Evolutionary conservation across 129 eudicot genomes (phyloP).

Genomic region (Flaveria bidentis): DNA sequence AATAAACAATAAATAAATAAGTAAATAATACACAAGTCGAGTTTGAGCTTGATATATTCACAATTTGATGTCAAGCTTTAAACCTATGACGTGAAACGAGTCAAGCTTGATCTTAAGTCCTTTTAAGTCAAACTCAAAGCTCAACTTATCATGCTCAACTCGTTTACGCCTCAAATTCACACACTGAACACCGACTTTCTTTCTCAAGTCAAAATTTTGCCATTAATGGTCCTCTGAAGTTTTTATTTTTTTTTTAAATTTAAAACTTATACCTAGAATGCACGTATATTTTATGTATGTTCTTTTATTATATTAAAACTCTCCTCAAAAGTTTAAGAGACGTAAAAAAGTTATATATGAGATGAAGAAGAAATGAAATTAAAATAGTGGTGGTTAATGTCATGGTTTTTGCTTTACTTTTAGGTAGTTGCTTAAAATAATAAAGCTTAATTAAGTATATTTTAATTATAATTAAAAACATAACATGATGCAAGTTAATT

Average conservation of each 20-base stretch:
- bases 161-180: background rate
- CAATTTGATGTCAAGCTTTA: too few relatives aligned
- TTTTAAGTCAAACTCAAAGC: too few relatives aligned
- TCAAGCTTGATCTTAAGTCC: too few relatives aligned
- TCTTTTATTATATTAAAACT: background rate
- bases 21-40: too few relatives aligned
- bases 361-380: slow-evolving; percentile 18
- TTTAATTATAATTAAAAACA: background rate
- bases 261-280: background rate
- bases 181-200: background rate
- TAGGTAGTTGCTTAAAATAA: slow-evolving; percentile 26
- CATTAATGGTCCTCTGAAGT: background rate
- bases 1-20: too few relatives aligned
- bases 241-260: background rate
- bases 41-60: too few relatives aligned
- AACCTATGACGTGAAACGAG: too few relatives aligned
- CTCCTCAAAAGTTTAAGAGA: slow-evolving; percentile 6
- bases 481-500: slow-evolving; percentile 8
- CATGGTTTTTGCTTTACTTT: slow-evolving; percentile 30
- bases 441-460: background rate
- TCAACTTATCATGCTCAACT: background rate
- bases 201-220: background rate
- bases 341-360: background rate
- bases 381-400: slow-evolving; percentile 1
- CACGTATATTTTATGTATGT: background rate